Evolutionary conservation across 2,329 filamentous ascomycete genomes (phyloP).

Genomic region (Aspergillus udagawae): DNA sequence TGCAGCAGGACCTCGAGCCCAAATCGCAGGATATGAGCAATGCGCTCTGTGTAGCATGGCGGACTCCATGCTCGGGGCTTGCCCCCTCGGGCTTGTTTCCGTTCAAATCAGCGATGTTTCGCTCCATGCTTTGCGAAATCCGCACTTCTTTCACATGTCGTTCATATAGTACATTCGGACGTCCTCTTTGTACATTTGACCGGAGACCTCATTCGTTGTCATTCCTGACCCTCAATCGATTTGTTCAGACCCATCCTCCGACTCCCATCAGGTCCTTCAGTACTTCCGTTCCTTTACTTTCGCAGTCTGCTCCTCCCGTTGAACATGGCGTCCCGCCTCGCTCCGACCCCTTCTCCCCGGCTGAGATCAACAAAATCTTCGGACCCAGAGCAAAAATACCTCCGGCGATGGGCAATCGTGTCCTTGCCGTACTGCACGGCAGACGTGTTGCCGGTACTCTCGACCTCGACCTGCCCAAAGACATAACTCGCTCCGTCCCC

Average conservation of each 20-base stretch:
- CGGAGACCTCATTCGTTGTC: background rate
- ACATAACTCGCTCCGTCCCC: constrained; percentile 32
- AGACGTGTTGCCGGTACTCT: constrained; percentile 43
- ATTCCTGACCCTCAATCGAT: background rate
- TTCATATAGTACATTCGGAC: constrained; percentile 13
- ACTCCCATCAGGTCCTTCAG: constrained; percentile 12
- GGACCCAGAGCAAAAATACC: constrained; percentile 25
- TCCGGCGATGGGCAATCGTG: constrained; percentile 32
- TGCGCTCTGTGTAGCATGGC: constrained; percentile 40
- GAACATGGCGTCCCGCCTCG: constrained; percentile 28
- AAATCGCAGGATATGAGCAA: constrained; percentile 38
- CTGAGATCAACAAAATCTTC: constrained; percentile 35
- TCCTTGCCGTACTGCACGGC: constrained; percentile 40
- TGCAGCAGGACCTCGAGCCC: constrained; percentile 2
- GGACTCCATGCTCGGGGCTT: constrained; percentile 36
- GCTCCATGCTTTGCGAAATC: constrained; percentile 18
- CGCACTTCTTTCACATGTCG: constrained; percentile 19
- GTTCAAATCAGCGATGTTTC: constrained; percentile 14
- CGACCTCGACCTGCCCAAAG: constrained; percentile 40
- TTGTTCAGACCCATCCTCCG: background rate
- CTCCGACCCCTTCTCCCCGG: constrained; percentile 27
- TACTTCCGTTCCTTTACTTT: constrained; percentile 15
- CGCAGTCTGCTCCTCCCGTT: constrained; percentile 10
- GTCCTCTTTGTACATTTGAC: constrained; percentile 9
- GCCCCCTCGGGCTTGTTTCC: constrained; percentile 23